A percentile compares a stretch with the other conserved stretches of the same genome.
Conservation (phyloP, 176 grass and related monocot species). For the Tuctoria greenei region DNA sequence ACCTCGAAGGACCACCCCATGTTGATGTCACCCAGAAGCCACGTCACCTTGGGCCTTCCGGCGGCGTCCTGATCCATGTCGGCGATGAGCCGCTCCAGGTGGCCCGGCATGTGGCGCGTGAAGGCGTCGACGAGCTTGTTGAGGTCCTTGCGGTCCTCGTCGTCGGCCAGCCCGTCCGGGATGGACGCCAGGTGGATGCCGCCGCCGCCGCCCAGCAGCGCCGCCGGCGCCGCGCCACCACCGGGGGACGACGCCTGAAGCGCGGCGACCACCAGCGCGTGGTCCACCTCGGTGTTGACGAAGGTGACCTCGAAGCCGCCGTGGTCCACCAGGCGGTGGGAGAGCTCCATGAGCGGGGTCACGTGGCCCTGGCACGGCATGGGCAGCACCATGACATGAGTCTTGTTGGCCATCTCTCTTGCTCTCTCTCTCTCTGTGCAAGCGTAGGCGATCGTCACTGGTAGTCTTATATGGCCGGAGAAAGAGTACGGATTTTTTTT, state of each 20-base stretch:
- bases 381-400: constrained; percentile 1
- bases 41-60: constrained; percentile 11
- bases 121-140: constrained; percentile 36
- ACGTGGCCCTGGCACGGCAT: constrained; percentile 48
- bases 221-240: background rate
- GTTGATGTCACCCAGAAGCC: constrained; percentile 52
- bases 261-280: constrained; percentile 21
- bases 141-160: constrained; percentile 54
- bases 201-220: background rate
- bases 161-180: constrained; percentile 54
- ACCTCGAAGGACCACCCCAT: constrained; percentile 56
- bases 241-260: background rate
- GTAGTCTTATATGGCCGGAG: too few relatives aligned
- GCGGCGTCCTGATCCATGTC: constrained; percentile 11
- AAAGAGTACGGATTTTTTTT: too few relatives aligned
- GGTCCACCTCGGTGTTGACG: constrained; percentile 62
- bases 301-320: constrained; percentile 78
- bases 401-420: background rate
- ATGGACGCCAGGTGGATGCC: constrained; percentile 54
- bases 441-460: too few relatives aligned
- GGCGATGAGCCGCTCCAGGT: constrained; percentile 48
- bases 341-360: constrained; percentile 66
- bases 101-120: constrained; percentile 33
- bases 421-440: background rate
- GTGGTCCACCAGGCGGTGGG: constrained; percentile 57